Base-by-base conservation (phyloP, 306 rosid species). In the Rosa rugosa region DNA sequence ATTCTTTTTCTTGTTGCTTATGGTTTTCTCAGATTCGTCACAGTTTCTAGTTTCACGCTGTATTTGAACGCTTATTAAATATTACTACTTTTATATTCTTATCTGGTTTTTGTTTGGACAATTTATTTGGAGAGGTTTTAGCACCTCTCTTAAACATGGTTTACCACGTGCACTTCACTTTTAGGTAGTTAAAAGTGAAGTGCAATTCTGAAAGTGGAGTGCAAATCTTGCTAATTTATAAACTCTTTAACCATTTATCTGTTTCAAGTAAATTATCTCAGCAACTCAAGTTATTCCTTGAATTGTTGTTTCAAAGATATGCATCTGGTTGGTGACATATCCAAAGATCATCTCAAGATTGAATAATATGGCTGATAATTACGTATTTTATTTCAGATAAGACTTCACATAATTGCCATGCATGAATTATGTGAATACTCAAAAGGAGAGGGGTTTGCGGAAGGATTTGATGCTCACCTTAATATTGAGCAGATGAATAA, bases 401-500 rank as follows among this genome's bases (percentile, higher is more conserved):
- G 91, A 80, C 84, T 95, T 82, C 99, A 95, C 74, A 93, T 95
- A 85, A 83, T 95, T 83, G 97, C 94, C 46, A 95, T 95, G 98
- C 98, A 95, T 77, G 98, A 95, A 78, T 84, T 95, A 81, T 95
- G 99, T 69, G 99, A 95, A 85, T 90, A 91, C 89, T 86, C 96
- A 67, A 95, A 87, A 86, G 99, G 99, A 80, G 99, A 95, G 80
- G 99, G 99, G 78, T 95, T 95, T 80, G 85, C 98, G 0, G 99
- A 95, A 87, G 99, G 99, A 77, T 95, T 95, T 85, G 99, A 95
- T 77, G 98, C 99, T 77, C 99, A 95, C 87, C 97, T 95, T 76
- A 95, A 95, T 82, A 95, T 95, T 82, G 99, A 95, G 85, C 99
- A 95, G 90, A 95, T 95, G 99, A 95, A 95, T 86, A 95, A 95